These are phyloP conservation scores for Mollisia scopiformis DNA, from an alignment of 2,329 filamentous ascomycete species.

Conservation along the genomic window DNA sequence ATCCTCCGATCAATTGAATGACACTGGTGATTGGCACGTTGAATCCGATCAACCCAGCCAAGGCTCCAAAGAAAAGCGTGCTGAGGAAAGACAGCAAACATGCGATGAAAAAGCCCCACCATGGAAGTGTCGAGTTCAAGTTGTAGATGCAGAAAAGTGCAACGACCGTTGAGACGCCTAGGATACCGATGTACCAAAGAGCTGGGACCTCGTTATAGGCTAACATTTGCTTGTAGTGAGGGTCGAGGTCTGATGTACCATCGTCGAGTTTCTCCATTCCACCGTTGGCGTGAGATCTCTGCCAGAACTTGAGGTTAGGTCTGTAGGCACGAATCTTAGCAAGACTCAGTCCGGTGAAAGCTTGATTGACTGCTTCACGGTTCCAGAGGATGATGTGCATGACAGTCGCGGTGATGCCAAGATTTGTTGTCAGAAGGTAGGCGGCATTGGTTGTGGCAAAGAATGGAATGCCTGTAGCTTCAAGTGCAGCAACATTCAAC, in stretches of 20 bases:
- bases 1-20: slow-evolving; percentile 50
- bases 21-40: slow-evolving; percentile 43
- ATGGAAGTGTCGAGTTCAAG: slow-evolving; percentile 40
- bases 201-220: slow-evolving; percentile 43
- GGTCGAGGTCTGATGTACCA: slow-evolving; percentile 37
- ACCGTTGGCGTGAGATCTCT: neutral
- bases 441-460: slow-evolving; percentile 44
- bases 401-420: slow-evolving; percentile 50
- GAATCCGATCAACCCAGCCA: slow-evolving; percentile 44
- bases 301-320: neutral
- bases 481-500: slow-evolving; percentile 41
- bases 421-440: slow-evolving; percentile 47
- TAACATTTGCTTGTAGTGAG: slow-evolving; percentile 45
- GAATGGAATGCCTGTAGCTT: slow-evolving; percentile 43
- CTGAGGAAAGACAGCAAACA: slow-evolving; percentile 39
- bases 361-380: slow-evolving; percentile 41
- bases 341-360: slow-evolving; percentile 28
- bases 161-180: slow-evolving; percentile 25
- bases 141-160: slow-evolving; percentile 42
- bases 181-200: slow-evolving; percentile 42
- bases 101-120: slow-evolving; percentile 47
- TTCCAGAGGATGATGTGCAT: slow-evolving; percentile 47
- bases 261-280: neutral
- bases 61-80: slow-evolving; percentile 44
- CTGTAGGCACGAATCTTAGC: neutral